Conservation (phyloP, 2,329 filamentous ascomycete genomes). For the Incumbomyces lentus region DNA sequence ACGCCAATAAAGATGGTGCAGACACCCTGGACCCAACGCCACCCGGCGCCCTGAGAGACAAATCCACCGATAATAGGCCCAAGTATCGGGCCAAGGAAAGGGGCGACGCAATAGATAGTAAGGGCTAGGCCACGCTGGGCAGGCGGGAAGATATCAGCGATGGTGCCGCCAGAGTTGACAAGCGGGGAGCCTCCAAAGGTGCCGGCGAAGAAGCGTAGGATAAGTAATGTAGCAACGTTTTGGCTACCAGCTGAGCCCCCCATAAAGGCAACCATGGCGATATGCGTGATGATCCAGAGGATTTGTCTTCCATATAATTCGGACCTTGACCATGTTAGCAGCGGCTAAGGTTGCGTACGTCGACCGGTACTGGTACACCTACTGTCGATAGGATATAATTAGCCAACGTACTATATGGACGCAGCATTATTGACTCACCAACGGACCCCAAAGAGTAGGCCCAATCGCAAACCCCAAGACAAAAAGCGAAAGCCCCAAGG, state of each 20-base stretch:
- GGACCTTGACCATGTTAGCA: too few relatives aligned
- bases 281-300: slow-evolving; percentile 50
- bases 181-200: slow-evolving; percentile 42
- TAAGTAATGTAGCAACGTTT: slow-evolving; percentile 55
- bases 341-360: too few relatives aligned
- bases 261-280: slow-evolving; percentile 52
- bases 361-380: too few relatives aligned
- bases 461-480: slow-evolving; percentile 48
- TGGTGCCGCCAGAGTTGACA: slow-evolving; percentile 57
- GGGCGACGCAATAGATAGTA: slow-evolving; percentile 46
- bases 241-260: slow-evolving; percentile 55
- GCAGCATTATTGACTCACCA: too few relatives aligned
- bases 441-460: slow-evolving; percentile 41
- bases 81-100: slow-evolving; percentile 41
- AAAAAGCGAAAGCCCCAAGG: slow-evolving; percentile 39
- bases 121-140: slow-evolving; percentile 54
- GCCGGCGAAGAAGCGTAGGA: slow-evolving; percentile 51
- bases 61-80: slow-evolving; percentile 44
- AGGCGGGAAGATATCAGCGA: slow-evolving; percentile 54
- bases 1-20: slow-evolving; percentile 52
- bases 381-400: too few relatives aligned
- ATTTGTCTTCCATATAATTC: slow-evolving; percentile 24
- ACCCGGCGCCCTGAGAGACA: slow-evolving; percentile 33
- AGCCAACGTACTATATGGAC: too few relatives aligned
- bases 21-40: slow-evolving; percentile 59